A percentile compares a stretch with the other conserved stretches of the same genome.
Conservation (phyloP, 1,284 basidiomycete species). For the Ustilago esculenta region DNA sequence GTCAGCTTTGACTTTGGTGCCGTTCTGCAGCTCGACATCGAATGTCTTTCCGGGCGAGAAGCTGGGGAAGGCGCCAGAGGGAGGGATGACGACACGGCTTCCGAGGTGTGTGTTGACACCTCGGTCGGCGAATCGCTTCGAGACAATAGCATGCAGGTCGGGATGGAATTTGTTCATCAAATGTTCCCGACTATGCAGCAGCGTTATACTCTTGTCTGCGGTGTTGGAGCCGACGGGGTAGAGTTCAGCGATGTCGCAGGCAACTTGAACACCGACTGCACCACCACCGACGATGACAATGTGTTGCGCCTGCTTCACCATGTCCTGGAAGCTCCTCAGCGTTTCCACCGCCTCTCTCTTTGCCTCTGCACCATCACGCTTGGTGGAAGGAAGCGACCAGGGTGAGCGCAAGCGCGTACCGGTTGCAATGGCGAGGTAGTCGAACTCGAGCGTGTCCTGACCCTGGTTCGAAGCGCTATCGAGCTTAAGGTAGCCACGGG, state of each 20-base stretch:
- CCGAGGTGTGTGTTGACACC: slow-evolving; percentile 17
- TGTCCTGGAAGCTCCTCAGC: slow-evolving; percentile 49
- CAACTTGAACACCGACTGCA: slow-evolving; percentile 63
- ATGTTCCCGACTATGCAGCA: slow-evolving; percentile 42
- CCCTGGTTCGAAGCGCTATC: slow-evolving; percentile 3
- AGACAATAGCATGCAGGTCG: slow-evolving; percentile 29
- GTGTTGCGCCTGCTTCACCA: slow-evolving; percentile 42
- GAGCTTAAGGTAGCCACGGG: slow-evolving; percentile 17
- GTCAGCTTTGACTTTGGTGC: slow-evolving; percentile 23
- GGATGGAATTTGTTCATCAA: slow-evolving; percentile 48
- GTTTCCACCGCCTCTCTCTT: slow-evolving; percentile 52
- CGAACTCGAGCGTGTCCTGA: slow-evolving; percentile 21
- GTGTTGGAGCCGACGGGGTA: slow-evolving; percentile 31
- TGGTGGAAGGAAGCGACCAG: slow-evolving; percentile 24
- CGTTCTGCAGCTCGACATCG: slow-evolving; percentile 24
- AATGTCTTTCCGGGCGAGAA: slow-evolving; percentile 15
- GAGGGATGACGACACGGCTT: slow-evolving; percentile 21
- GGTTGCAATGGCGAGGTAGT: slow-evolving; percentile 42
- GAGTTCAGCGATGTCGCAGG: slow-evolving; percentile 58
- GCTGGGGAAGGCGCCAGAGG: slow-evolving; percentile 7
- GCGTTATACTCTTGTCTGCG: slow-evolving; percentile 35
- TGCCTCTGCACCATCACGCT: slow-evolving; percentile 4
- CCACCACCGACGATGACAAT: slow-evolving; percentile 65
- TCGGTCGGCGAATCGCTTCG: slow-evolving; percentile 10
- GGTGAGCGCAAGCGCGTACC: slow-evolving; percentile 28